Percentiles rank a stretch among this genome's conserved stretches.
Evolutionary conservation across 495 filamentous ascomycete species (phyloP).

Genomic region (Aspergillus egyptiacus): DNA sequence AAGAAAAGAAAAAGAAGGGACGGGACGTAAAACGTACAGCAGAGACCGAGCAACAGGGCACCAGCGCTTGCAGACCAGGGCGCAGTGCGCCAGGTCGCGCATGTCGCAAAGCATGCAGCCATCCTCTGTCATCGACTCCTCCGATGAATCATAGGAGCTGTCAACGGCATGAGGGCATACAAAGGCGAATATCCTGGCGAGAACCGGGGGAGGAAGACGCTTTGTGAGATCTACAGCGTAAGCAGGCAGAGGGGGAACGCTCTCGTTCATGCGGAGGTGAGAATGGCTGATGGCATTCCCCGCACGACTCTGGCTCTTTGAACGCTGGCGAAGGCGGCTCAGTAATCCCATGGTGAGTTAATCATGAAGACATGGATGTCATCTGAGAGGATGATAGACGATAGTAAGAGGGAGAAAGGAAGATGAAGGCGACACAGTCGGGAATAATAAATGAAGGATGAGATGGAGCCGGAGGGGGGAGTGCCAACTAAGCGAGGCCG

Average conservation of each 20-base stretch:
- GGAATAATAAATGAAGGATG: conserved; percentile 11
- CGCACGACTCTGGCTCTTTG: conserved; percentile 31
- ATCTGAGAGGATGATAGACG: neutral
- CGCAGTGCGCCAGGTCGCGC: conserved; percentile 79
- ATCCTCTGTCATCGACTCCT: conserved; percentile 74
- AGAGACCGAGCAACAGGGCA: conserved; percentile 44
- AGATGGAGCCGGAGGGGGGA: neutral
- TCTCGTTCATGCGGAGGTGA: conserved; percentile 18
- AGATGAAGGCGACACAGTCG: neutral
- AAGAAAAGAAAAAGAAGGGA: too few relatives aligned
- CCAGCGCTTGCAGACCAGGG: conserved; percentile 69
- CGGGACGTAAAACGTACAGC: conserved; percentile 43
- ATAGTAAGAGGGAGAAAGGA: neutral
- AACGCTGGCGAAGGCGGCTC: conserved; percentile 30
- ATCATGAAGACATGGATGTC: conserved; percentile 1
- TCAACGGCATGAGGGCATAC: conserved; percentile 82
- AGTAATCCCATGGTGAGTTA: conserved; percentile 34
- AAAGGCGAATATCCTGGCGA: conserved; percentile 67
- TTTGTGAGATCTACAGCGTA: conserved; percentile 40
- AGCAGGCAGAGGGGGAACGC: conserved; percentile 16
- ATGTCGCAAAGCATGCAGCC: conserved; percentile 95
- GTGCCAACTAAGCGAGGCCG: conserved; percentile 10
- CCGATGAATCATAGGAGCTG: conserved; percentile 70
- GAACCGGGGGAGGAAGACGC: conserved; percentile 54
- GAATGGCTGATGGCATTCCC: conserved; percentile 22